A percentile compares a stretch with the other conserved stretches of the same genome.
These are phyloP conservation scores for Clarireedia paspali DNA, from an alignment of 2,329 filamentous ascomycete genomes.

Conservation along the genomic window DNA sequence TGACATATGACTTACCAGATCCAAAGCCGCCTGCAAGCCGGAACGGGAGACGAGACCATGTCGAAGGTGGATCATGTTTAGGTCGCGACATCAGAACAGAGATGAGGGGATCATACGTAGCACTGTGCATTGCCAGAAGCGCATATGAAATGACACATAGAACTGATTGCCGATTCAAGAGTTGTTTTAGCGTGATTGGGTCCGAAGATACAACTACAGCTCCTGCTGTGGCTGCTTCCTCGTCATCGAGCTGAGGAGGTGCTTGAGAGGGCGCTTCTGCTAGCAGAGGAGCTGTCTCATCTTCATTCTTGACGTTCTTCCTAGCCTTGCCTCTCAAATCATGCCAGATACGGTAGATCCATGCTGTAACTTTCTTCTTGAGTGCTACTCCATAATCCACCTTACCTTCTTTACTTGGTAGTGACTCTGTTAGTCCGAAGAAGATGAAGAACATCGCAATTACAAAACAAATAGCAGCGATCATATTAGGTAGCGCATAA, in stretches of 20 bases:
- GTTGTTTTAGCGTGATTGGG: neutral
- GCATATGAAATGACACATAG: neutral
- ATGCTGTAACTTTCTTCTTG: neutral
- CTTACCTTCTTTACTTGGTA: neutral
- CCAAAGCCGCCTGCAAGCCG: neutral
- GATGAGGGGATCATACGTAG: neutral
- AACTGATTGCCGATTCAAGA: neutral
- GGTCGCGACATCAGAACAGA: neutral
- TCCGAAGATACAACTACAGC: too few relatives aligned
- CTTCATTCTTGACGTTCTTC: neutral
- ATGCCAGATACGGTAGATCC: neutral
- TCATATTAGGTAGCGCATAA: slow-evolving; percentile 3
- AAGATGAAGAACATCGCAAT: neutral
- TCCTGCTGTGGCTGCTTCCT: neutral
- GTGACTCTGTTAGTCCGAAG: neutral
- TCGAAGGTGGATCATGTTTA: neutral
- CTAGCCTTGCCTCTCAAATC: neutral
- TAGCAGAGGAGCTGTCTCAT: neutral
- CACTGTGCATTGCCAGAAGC: neutral
- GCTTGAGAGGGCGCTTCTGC: neutral
- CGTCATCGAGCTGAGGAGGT: neutral
- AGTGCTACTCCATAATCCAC: neutral
- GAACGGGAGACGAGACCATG: neutral
- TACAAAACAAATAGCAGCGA: neutral
- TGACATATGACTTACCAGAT: neutral